phyloP scores from a whole-genome alignment of 2,329 filamentous ascomycete species.

The Graphilbum fragrans region DNA sequence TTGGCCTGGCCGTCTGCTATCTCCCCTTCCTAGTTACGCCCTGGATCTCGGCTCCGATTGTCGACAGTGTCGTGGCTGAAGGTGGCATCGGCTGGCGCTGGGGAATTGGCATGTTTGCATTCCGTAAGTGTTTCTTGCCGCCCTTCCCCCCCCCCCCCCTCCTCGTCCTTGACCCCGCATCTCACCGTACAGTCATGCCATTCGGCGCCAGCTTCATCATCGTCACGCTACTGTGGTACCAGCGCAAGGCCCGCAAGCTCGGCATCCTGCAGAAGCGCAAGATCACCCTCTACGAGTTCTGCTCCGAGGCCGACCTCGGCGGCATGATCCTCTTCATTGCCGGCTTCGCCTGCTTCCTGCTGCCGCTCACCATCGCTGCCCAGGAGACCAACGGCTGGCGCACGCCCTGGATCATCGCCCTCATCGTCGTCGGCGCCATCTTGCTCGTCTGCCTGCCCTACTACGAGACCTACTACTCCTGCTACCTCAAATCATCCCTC shows the following conservation, averaged over 20 bases:
- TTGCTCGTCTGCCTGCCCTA: constrained; percentile 27
- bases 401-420: constrained; percentile 29
- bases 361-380: constrained; percentile 32
- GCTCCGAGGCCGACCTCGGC: constrained; percentile 23
- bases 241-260: not conserved
- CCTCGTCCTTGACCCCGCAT: too few species aligned
- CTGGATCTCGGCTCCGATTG: constrained; percentile 40
- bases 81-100: constrained; percentile 35
- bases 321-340: constrained; percentile 34
- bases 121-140: not conserved
- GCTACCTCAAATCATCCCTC: constrained; percentile 31
- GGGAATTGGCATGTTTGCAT: constrained; percentile 31
- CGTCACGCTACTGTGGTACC: constrained; percentile 16
- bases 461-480: constrained; percentile 32
- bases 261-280: not conserved
- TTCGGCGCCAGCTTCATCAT: constrained; percentile 37
- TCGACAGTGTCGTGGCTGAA: constrained; percentile 16
- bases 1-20: constrained; percentile 34
- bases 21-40: constrained; percentile 43
- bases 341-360: constrained; percentile 31
- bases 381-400: constrained; percentile 26
- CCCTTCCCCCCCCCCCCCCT: not conserved
- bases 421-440: constrained; percentile 29
- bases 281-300: constrained; percentile 18
- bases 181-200: constrained; percentile 39